These are phyloP conservation scores for Metschnikowia similis DNA, from an alignment of 805 yeast genomes.

Conservation along the genomic window DNA sequence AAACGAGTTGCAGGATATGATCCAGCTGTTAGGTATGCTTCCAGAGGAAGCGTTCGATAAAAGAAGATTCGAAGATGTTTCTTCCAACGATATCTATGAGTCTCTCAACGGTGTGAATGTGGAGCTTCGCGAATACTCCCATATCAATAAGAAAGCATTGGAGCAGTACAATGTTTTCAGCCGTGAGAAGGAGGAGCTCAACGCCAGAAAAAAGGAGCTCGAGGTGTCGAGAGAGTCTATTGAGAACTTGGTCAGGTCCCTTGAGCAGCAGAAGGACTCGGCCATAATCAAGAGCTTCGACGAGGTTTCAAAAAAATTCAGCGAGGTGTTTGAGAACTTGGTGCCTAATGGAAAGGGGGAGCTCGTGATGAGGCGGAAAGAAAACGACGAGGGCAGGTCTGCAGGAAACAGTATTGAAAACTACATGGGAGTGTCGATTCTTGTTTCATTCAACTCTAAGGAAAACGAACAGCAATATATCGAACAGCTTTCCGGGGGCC, in stretches of 20 bases:
- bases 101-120: constrained; percentile 53
- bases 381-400: constrained; percentile 15
- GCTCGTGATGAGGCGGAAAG: constrained; percentile 56
- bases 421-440: constrained; percentile 77
- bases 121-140: constrained; percentile 58
- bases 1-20: constrained; percentile 66
- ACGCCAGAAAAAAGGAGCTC: constrained; percentile 62
- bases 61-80: constrained; percentile 34
- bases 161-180: constrained; percentile 77
- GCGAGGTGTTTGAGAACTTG: constrained; percentile 68
- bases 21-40: constrained; percentile 80
- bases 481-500: constrained; percentile 95
- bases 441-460: constrained; percentile 85
- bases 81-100: constrained; percentile 50
- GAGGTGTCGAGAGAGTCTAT: constrained; percentile 69
- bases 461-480: constrained; percentile 80
- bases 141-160: constrained; percentile 84
- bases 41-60: constrained; percentile 75
- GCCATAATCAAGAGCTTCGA: constrained; percentile 78
- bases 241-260: constrained; percentile 59
- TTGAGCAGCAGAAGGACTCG: constrained; percentile 74
- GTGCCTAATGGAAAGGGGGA: constrained; percentile 83
- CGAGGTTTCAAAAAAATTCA: constrained; percentile 69
- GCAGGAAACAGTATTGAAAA: constrained; percentile 40
- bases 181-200: constrained; percentile 64